Conservation (phyloP, 148 eudicot species). For the Agrostemma githago region DNA sequence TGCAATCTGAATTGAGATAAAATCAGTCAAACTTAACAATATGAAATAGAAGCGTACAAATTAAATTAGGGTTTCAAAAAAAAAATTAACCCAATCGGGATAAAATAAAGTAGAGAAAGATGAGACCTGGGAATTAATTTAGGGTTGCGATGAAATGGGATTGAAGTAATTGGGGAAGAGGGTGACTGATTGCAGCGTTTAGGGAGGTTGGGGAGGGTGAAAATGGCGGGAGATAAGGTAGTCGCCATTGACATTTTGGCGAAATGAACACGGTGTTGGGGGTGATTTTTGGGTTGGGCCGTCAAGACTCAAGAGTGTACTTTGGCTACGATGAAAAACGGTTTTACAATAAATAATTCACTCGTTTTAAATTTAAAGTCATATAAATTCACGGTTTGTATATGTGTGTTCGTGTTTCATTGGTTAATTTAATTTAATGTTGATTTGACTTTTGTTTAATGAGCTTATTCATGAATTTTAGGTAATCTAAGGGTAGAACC, state of each 20-base stretch:
- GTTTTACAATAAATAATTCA: too few relatives aligned
- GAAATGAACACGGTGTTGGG: neutral
- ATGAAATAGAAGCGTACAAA: neutral
- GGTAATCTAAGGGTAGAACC: too few relatives aligned
- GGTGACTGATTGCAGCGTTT: neutral
- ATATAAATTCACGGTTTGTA: too few relatives aligned
- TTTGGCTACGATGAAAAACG: too few relatives aligned
- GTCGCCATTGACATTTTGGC: neutral
- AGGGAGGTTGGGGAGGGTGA: neutral
- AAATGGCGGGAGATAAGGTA: neutral
- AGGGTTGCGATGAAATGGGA: neutral
- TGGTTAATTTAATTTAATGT: too few relatives aligned
- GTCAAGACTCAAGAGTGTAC: too few relatives aligned
- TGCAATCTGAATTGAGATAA: neutral
- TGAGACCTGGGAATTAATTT: neutral
- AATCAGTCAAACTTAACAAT: neutral
- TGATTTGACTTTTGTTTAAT: too few relatives aligned
- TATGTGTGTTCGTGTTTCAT: too few relatives aligned
- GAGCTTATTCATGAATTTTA: too few relatives aligned
- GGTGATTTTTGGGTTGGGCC: neutral
- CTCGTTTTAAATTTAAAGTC: too few relatives aligned
- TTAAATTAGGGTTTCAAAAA: neutral
- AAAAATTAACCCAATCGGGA: neutral
- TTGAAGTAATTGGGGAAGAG: neutral
- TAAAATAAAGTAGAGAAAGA: neutral